Base-by-base conservation (phyloP, 352 stramenopile genomes). In the Detonula confervacea region DNA sequence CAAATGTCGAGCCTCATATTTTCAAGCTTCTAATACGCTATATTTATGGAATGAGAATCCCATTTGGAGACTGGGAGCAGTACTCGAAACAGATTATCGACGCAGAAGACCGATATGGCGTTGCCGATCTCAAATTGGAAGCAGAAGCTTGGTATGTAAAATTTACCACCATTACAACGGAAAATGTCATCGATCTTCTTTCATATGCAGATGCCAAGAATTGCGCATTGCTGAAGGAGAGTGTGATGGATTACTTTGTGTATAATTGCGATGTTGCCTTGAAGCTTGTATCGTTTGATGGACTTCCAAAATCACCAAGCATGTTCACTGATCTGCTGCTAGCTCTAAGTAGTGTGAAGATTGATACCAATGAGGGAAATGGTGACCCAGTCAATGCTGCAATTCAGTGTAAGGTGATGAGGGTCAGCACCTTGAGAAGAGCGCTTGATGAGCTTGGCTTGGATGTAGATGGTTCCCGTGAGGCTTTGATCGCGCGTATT, bases 401-500 rank as follows among this genome's bases (percentile, higher is more conserved):
- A 5, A 61, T 9, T 18, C 25, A 66, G 39, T 18, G 5, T 27
- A 66, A 66, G 18, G 14, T 16, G 12, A 39, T 66, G 57, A 25
- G 25, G 8, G 22, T 66, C 55, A 9, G 25, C 8, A 4, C 8
- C 4, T 30, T 66, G 3, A 47, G 42, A 16, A 30, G n/a, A 33
- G n/a, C 42, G 29, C 30, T 66, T 4, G 6, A 66, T 66, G 57
- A 66, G 12, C 39, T 47, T 20, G 57, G 57, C 8, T 33, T 66
- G 12, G 57, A 66, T 66, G 22, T 56, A 8, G 57, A 66, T 52
- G 57, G 57, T 6, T 66, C 57, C 4, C 24, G 57, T 20, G 57
- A 66, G 22, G 55, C 39, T 24, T 18, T 66, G 22, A 44, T 66
- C 39, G 7, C 3, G 5, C 54, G 65, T 73, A 55, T 42, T 96